phyloP scores from a whole-genome alignment of 345 rosid species.

The Lumnitzera littorea region DNA sequence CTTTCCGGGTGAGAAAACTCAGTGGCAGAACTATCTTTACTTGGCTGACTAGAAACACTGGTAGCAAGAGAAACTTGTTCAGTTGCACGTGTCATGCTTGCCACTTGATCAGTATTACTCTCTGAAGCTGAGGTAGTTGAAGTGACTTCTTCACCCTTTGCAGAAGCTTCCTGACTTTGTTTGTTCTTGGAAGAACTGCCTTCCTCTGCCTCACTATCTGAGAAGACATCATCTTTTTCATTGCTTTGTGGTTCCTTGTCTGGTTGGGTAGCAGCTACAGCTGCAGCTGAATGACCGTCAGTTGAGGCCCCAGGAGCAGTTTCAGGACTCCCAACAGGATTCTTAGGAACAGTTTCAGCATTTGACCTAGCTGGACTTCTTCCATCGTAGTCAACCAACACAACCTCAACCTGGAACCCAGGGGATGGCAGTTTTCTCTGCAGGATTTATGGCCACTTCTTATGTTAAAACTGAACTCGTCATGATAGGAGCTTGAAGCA shows the following conservation, averaged over 20 bases:
- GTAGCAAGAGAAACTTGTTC: constrained; percentile 37
- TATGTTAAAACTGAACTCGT: no score
- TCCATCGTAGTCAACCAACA: constrained; percentile 48
- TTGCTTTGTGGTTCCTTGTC: constrained; percentile 15
- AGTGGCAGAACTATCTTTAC: constrained; percentile 2
- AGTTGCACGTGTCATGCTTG: constrained; percentile 30
- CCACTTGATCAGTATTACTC: constrained; percentile 22
- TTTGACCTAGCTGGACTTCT: constrained; percentile 20
- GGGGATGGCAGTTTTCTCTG: constrained; percentile 88
- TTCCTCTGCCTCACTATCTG: constrained; percentile 73
- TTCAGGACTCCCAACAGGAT: constrained; percentile 3
- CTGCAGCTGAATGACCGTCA: constrained; percentile 10
- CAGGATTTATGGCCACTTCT: not conserved
- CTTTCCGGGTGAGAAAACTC: constrained; percentile 22
- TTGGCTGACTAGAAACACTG: constrained; percentile 6
- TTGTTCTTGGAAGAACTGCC: constrained; percentile 28
- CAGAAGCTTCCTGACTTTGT: constrained; percentile 14
- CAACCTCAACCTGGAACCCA: constrained; percentile 82
- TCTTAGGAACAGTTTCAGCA: constrained; percentile 5
- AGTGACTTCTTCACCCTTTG: constrained; percentile 10
- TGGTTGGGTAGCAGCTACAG: constrained; percentile 15
- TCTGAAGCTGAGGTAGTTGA: not conserved
- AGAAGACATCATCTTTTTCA: constrained; percentile 70
- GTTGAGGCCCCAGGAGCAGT: constrained; percentile 20
- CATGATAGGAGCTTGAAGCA: no score